A percentile compares a stretch with the other conserved stretches of the same genome.
phyloP scores from a whole-genome alignment of 495 filamentous ascomycete genomes.

The Parmelia sp. region DNA sequence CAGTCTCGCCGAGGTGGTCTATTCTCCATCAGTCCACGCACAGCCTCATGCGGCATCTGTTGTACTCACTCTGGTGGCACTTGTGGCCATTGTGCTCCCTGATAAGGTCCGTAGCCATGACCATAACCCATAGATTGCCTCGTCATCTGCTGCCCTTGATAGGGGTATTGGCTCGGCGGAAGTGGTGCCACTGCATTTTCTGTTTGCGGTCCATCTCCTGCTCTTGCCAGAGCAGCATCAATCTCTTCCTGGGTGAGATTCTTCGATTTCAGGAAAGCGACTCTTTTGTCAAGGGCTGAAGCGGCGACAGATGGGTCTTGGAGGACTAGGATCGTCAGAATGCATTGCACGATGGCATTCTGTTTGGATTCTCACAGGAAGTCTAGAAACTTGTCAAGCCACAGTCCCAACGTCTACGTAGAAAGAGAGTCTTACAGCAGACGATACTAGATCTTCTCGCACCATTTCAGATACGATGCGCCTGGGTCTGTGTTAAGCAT shows the following conservation, averaged over 20 bases:
- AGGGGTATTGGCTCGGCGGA: conserved; percentile 36
- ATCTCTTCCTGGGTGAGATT: conserved; percentile 96
- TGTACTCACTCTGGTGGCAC: conserved; percentile 53
- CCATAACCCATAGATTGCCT: conserved; percentile 52
- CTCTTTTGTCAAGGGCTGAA: conserved; percentile 83
- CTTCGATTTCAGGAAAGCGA: conserved; percentile 93
- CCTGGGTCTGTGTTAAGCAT: neutral
- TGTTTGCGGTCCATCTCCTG: conserved; percentile 48
- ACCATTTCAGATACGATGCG: conserved; percentile 47
- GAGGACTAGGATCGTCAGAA: conserved; percentile 55
- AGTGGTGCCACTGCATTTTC: conserved; percentile 35
- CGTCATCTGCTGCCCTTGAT: conserved; percentile 42
- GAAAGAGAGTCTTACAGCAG: conserved; percentile 54
- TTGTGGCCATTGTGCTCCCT: conserved; percentile 59
- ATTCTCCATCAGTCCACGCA: conserved; percentile 24
- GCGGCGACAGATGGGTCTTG: conserved; percentile 86
- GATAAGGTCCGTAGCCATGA: conserved; percentile 62
- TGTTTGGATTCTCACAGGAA: conserved; percentile 34
- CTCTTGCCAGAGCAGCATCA: conserved; percentile 71
- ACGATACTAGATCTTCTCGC: conserved; percentile 79
- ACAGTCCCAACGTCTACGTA: conserved; percentile 8
- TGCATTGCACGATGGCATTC: conserved; percentile 2
- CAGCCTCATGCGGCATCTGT: neutral
- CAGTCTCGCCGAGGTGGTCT: conserved; percentile 75
- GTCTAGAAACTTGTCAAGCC: conserved; percentile 47